Percentiles rank a stretch among this genome's conserved stretches.
These are phyloP conservation scores for Trametes punicea DNA, from an alignment of 768 basidiomycete genomes.

Conservation along the genomic window DNA sequence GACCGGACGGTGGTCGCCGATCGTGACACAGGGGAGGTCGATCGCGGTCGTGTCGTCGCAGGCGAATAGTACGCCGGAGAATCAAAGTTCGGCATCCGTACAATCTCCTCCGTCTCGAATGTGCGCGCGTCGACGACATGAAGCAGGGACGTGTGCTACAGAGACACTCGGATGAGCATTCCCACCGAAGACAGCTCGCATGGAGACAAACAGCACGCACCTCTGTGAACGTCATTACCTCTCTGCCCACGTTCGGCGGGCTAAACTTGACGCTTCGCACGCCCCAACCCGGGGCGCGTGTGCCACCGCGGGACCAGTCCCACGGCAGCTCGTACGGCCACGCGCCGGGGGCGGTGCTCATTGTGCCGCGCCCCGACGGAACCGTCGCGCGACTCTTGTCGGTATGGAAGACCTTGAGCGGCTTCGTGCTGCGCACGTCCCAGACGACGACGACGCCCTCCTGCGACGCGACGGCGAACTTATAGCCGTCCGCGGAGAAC, in stretches of 20 bases:
- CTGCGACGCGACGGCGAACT: slow-evolving; percentile 82
- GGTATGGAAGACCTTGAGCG: slow-evolving; percentile 66
- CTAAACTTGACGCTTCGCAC: slow-evolving; percentile 86
- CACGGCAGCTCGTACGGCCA: slow-evolving; percentile 63
- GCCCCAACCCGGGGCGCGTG: slow-evolving; percentile 74
- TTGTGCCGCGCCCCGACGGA: slow-evolving; percentile 19
- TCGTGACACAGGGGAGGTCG: slow-evolving; percentile 19
- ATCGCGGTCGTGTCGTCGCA: slow-evolving; percentile 19
- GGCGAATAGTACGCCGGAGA: slow-evolving; percentile 17
- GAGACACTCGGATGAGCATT: background rate
- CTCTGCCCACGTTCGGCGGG: slow-evolving; percentile 56
- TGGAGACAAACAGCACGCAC: slow-evolving; percentile 39
- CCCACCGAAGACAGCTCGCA: background rate
- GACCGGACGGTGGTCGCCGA: background rate
- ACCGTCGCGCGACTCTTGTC: slow-evolving; percentile 34
- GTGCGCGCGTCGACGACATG: slow-evolving; percentile 87
- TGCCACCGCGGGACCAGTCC: slow-evolving; percentile 57
- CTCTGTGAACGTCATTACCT: slow-evolving; percentile 89
- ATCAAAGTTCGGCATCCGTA: slow-evolving; percentile 50
- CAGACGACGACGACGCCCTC: slow-evolving; percentile 78
- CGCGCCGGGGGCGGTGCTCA: slow-evolving; percentile 42
- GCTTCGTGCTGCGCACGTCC: slow-evolving; percentile 75
- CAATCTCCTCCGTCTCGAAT: slow-evolving; percentile 72
- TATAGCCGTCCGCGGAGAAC: slow-evolving; percentile 70
- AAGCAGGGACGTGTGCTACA: slow-evolving; percentile 73